Conservation (phyloP, 495 filamentous ascomycete species). For the Trichoderma reesei region DNA sequence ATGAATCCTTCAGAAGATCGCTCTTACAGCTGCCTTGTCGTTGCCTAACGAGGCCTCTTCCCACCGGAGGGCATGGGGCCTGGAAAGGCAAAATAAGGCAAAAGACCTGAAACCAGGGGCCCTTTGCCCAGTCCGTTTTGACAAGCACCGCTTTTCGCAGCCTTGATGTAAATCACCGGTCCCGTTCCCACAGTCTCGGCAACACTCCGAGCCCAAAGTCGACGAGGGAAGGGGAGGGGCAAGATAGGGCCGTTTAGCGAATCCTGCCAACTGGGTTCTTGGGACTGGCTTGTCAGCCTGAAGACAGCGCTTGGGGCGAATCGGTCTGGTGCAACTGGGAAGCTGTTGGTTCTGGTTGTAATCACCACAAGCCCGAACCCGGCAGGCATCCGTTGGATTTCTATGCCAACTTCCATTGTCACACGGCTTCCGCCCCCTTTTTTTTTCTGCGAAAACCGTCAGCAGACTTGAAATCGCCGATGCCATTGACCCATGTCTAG, state of each 20-base stretch:
- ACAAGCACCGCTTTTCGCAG: not conserved
- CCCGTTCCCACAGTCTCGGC: not conserved
- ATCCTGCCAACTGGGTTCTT: not conserved
- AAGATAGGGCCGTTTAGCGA: not conserved
- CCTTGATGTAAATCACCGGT: not conserved
- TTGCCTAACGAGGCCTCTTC: not conserved
- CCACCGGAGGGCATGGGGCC: no score
- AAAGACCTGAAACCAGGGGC: not conserved
- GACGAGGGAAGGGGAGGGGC: not conserved
- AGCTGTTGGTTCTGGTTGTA: no score
- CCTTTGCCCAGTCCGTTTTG: no score
- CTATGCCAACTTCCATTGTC: not conserved
- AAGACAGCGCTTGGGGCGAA: not conserved
- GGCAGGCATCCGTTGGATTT: not conserved
- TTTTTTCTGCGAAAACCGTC: not conserved
- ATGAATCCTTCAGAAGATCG: no score
- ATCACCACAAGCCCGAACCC: not conserved
- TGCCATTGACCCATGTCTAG: not conserved
- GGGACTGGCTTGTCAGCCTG: not conserved
- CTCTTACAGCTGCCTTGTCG: no score
- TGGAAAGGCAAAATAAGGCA: not conserved
- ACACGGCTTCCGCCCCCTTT: not conserved
- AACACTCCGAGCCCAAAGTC: not conserved
- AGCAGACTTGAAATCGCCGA: not conserved
- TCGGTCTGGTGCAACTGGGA: no score